phyloP scores from a whole-genome alignment of 352 stramenopile genomes.

The Pythium oligandrum region DNA sequence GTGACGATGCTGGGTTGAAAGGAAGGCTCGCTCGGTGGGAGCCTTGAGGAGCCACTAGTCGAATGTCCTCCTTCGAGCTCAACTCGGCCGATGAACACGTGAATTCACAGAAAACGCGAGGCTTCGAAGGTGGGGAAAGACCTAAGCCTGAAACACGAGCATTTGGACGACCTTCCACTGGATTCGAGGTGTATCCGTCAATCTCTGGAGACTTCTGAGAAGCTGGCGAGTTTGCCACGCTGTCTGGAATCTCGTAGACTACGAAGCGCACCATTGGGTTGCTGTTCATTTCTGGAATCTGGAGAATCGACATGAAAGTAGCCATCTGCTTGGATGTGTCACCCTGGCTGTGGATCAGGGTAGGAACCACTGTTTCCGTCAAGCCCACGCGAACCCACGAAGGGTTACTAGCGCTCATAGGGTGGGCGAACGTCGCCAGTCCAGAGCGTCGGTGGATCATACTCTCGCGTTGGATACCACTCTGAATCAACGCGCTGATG shows the following conservation, averaged over 20 bases:
- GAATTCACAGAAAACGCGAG: constrained; percentile 81
- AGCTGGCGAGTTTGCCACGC: constrained; percentile 18
- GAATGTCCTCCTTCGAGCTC: constrained; percentile 46
- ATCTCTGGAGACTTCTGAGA: constrained; percentile 11
- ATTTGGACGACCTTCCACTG: constrained; percentile 12
- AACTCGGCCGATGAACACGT: constrained; percentile 61
- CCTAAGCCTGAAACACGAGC: constrained; percentile 59
- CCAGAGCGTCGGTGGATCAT: constrained; percentile 30
- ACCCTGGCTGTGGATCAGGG: constrained; percentile 26
- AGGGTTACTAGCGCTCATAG: constrained; percentile 40
- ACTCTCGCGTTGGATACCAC: constrained; percentile 58
- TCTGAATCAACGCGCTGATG: constrained; percentile 74
- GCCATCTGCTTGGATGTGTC: constrained; percentile 38
- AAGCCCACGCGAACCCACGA: constrained; percentile 70
- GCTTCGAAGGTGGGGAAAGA: constrained; percentile 42
- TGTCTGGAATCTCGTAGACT: constrained; percentile 73
- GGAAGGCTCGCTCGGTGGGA: constrained; percentile 30
- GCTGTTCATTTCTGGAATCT: constrained; percentile 61
- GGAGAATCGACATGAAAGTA: constrained; percentile 73
- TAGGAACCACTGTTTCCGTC: constrained; percentile 74
- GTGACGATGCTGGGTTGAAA: constrained; percentile 9
- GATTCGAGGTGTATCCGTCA: constrained; percentile 1
- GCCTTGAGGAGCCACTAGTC: constrained; percentile 49
- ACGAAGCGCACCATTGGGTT: constrained; percentile 76
- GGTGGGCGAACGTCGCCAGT: constrained; percentile 16